Conservation (phyloP, 805 yeast species). For the Saturnispora saitoi region DNA sequence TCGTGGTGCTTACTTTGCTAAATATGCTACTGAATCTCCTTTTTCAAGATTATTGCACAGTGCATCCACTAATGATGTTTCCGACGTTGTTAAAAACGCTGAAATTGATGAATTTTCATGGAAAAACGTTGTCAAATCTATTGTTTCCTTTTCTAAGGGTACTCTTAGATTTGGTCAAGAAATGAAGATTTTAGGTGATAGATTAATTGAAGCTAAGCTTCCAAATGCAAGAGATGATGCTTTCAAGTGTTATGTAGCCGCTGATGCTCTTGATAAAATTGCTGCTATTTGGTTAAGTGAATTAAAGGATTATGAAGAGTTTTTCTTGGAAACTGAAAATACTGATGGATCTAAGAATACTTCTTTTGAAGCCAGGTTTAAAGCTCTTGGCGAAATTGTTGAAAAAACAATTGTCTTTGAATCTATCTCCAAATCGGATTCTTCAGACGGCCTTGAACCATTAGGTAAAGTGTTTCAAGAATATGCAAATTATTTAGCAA, state of each 20-base stretch:
- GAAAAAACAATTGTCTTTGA: conserved; percentile 77
- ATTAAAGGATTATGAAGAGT: conserved; percentile 34
- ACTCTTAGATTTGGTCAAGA: conserved; percentile 42
- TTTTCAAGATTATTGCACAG: conserved; percentile 70
- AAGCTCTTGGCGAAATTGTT: conserved; percentile 70
- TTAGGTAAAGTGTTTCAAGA: conserved; percentile 64
- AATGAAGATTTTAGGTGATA: conserved; percentile 66
- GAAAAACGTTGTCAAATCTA: conserved; percentile 70
- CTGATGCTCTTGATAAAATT: conserved; percentile 70
- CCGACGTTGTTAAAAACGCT: conserved; percentile 70
- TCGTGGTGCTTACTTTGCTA: conserved; percentile 59
- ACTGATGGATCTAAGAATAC: conserved; percentile 34
- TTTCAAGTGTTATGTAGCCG: conserved; percentile 67
- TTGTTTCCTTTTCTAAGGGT: conserved; percentile 43
- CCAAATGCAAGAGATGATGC: conserved; percentile 59
- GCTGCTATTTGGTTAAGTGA: conserved; percentile 81
- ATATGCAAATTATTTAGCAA: conserved; percentile 70
- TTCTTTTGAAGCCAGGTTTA: conserved; percentile 76
- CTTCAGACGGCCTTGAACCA: conserved; percentile 37
- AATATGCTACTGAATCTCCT: conserved; percentile 41
- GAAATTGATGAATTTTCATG: conserved; percentile 57
- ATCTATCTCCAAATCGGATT: conserved; percentile 35
- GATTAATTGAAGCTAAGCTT: conserved; percentile 42
- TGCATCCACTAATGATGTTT: conserved; percentile 41
- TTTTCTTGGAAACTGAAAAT: conserved; percentile 38